These are phyloP conservation scores for Calocera cornea DNA, from an alignment of 768 basidiomycete species.

Conservation along the genomic window DNA sequence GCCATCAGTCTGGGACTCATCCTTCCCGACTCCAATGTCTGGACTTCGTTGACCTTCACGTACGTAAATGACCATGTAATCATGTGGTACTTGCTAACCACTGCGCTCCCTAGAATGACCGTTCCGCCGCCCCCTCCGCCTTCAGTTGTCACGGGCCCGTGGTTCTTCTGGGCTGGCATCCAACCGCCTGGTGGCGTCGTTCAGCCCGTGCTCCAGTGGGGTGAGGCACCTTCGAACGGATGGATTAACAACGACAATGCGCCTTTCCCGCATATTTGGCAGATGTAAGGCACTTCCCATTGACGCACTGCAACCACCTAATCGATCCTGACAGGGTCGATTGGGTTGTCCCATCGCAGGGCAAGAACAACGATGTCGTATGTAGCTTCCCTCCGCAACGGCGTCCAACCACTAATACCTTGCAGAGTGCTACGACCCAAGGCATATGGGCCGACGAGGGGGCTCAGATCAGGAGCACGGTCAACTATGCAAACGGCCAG, in stretches of 20 bases:
- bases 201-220: constrained; percentile 6
- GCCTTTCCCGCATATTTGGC: background rate
- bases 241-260: background rate
- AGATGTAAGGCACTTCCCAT: background rate
- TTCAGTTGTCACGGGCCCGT: background rate
- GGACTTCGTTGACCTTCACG: constrained; percentile 4
- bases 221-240: background rate
- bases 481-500: background rate
- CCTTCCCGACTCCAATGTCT: background rate
- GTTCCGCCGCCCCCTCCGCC: background rate
- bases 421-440: background rate
- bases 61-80: background rate
- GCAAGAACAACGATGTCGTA: background rate
- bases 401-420: background rate
- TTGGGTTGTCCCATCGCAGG: background rate
- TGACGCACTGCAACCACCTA: background rate
- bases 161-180: background rate
- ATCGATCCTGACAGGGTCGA: background rate
- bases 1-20: constrained; percentile 2
- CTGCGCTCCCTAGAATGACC: background rate
- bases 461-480: background rate
- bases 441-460: constrained; percentile 6
- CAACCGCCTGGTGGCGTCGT: background rate
- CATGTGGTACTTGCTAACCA: background rate
- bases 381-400: background rate